Conservation (phyloP, 2,329 filamentous ascomycete species). For the Fusarium sp. region DNA sequence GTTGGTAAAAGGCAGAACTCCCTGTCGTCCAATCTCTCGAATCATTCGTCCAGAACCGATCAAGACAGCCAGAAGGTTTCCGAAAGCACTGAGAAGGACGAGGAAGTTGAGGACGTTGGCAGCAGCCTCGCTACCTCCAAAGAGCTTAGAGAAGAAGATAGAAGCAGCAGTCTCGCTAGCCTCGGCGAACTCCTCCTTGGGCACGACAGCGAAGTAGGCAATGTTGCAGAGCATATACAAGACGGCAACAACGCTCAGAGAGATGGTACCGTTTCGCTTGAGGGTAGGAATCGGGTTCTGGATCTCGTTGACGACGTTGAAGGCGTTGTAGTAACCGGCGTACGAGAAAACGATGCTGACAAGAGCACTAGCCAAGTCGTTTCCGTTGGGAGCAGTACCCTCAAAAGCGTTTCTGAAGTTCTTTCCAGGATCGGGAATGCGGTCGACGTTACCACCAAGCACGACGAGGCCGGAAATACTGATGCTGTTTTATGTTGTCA, state of each 20-base stretch:
- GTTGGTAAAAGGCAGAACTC: constrained; percentile 70
- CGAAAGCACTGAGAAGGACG: constrained; percentile 70
- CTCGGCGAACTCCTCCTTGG: constrained; percentile 66
- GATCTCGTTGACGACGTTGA: constrained; percentile 74
- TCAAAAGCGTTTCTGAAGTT: constrained; percentile 58
- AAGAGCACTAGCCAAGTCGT: constrained; percentile 62
- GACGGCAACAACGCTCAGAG: constrained; percentile 65
- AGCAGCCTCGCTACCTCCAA: constrained; percentile 63
- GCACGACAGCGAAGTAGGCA: constrained; percentile 72
- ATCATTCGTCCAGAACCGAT: constrained; percentile 70
- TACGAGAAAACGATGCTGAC: constrained; percentile 73
- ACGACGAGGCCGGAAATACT: constrained; percentile 74
- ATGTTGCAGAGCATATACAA: constrained; percentile 73
- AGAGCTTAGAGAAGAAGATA: constrained; percentile 72
- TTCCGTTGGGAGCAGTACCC: constrained; percentile 55
- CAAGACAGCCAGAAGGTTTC: constrained; percentile 70
- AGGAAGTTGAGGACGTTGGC: constrained; percentile 70
- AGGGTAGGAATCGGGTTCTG: constrained; percentile 72
- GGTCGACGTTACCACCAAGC: constrained; percentile 58
- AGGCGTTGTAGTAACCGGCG: constrained; percentile 70
- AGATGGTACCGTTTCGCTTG: constrained; percentile 64
- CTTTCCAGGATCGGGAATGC: constrained; percentile 51
- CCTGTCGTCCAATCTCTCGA: constrained; percentile 73
- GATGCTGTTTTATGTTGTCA: constrained; percentile 52
- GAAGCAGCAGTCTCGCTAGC: constrained; percentile 69